phyloP scores from a whole-genome alignment of 768 basidiomycete species.

The Collybia nuda region DNA sequence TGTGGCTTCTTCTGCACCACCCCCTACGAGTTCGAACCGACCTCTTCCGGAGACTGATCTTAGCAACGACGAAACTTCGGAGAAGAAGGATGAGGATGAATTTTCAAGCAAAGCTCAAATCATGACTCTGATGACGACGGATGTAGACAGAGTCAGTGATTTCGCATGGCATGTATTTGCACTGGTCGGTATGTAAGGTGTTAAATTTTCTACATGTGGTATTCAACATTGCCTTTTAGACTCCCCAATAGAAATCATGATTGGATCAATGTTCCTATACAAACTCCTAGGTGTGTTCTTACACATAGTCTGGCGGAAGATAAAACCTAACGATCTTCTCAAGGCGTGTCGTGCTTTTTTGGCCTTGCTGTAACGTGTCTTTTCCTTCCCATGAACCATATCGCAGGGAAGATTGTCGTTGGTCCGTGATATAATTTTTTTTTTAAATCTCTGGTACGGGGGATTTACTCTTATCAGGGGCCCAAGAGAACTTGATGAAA shows the following conservation, averaged over 20 bases:
- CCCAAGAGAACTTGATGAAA: slow-evolving; percentile 90
- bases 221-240: slow-evolving; percentile 36
- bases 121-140: slow-evolving; percentile 96
- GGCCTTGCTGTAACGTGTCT: slow-evolving; percentile 76
- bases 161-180: slow-evolving; percentile 79
- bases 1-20: slow-evolving; percentile 62
- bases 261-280: slow-evolving; percentile 78
- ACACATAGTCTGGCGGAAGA: not conserved
- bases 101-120: slow-evolving; percentile 76
- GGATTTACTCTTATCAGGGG: slow-evolving; percentile 17
- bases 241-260: slow-evolving; percentile 73
- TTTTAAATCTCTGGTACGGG: not conserved
- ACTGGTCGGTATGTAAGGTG: slow-evolving; percentile 51
- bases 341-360: slow-evolving; percentile 69
- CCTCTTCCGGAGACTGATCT: not conserved
- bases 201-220: not conserved
- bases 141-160: slow-evolving; percentile 87
- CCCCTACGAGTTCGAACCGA: slow-evolving; percentile 4
- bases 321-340: not conserved
- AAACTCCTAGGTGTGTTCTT: slow-evolving; percentile 59
- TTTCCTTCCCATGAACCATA: slow-evolving; percentile 79
- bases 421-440: slow-evolving; percentile 7
- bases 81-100: slow-evolving; percentile 51
- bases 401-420: slow-evolving; percentile 78
- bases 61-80: not conserved